Conservation (phyloP, 306 rosid genomes). For the Casuarina cunninghamiana region DNA sequence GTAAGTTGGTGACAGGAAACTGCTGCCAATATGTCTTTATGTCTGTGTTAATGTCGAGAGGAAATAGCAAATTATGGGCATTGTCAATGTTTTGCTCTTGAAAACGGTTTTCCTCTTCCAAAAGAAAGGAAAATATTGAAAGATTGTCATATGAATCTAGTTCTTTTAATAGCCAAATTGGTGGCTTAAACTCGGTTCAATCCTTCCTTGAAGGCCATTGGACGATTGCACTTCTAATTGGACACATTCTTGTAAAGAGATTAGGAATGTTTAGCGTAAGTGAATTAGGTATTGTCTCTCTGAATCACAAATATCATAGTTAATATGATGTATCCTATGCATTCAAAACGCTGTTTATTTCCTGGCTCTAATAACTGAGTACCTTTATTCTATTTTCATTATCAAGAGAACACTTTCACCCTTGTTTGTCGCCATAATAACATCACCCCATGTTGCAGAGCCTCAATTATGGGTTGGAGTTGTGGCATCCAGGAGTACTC, state of each 20-base stretch:
- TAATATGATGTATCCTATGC: background rate
- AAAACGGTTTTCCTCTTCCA: background rate
- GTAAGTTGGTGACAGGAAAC: slow-evolving; percentile 10
- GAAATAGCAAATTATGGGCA: background rate
- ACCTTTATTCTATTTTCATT: background rate
- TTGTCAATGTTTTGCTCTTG: background rate
- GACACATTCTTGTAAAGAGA: background rate
- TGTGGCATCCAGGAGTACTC: slow-evolving; percentile 81
- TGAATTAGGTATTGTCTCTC: background rate
- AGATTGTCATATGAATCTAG: background rate
- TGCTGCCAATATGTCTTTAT: slow-evolving; percentile 14
- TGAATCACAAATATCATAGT: background rate
- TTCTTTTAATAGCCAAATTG: background rate
- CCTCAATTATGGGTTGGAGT: slow-evolving; percentile 48
- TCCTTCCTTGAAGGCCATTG: background rate
- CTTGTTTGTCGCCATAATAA: slow-evolving; percentile 1
- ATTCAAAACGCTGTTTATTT: background rate
- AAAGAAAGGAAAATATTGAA: background rate
- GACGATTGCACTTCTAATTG: background rate
- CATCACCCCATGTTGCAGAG: slow-evolving; percentile 46
- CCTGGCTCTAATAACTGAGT: background rate
- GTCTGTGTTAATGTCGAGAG: background rate
- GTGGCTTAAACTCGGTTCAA: background rate
- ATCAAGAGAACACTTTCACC: background rate
- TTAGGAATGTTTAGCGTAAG: background rate